Evolutionary conservation across 2,329 filamentous ascomycete genomes (phyloP).

Genomic region (Phialophora chinensis): DNA sequence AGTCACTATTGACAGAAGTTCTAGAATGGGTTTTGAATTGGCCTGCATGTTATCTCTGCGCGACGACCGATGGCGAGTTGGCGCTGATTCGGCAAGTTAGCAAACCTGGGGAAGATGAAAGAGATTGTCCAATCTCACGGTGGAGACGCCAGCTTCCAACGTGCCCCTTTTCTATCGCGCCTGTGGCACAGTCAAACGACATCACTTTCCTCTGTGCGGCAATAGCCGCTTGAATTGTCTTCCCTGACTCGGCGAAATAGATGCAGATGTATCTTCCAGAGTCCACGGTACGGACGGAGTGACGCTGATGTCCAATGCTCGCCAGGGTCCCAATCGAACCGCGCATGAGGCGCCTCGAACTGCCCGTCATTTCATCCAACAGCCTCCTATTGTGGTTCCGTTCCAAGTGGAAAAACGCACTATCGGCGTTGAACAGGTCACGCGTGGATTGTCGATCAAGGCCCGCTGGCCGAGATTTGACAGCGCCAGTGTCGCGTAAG

Average conservation of each 20-base stretch:
- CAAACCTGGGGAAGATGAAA: conserved; percentile 35
- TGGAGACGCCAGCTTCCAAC: conserved; percentile 31
- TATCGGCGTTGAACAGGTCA: neutral
- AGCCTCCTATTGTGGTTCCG: conserved; percentile 3
- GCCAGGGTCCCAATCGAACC: neutral
- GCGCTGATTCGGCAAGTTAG: conserved; percentile 30
- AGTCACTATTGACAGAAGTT: conserved; percentile 6
- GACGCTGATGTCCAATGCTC: neutral
- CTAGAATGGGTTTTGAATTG: conserved; percentile 15
- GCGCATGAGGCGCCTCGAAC: neutral
- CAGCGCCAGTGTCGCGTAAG: conserved; percentile 7
- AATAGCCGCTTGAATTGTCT: conserved; percentile 16
- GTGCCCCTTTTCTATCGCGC: conserved; percentile 20
- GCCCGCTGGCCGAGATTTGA: conserved; percentile 26
- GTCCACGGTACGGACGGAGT: neutral
- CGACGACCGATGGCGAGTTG: conserved; percentile 11
- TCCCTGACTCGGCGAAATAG: neutral
- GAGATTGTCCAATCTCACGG: conserved; percentile 35
- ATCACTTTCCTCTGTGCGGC: neutral
- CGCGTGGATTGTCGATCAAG: conserved; percentile 25
- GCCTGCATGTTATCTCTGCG: conserved; percentile 15
- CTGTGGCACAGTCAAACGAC: conserved; percentile 16
- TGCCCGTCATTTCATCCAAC: neutral
- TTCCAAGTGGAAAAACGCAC: neutral
- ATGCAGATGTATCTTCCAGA: neutral